Evolutionary conservation across 164 flowering plant species (phyloP).

Genomic region (Macadamia integrifolia): DNA sequence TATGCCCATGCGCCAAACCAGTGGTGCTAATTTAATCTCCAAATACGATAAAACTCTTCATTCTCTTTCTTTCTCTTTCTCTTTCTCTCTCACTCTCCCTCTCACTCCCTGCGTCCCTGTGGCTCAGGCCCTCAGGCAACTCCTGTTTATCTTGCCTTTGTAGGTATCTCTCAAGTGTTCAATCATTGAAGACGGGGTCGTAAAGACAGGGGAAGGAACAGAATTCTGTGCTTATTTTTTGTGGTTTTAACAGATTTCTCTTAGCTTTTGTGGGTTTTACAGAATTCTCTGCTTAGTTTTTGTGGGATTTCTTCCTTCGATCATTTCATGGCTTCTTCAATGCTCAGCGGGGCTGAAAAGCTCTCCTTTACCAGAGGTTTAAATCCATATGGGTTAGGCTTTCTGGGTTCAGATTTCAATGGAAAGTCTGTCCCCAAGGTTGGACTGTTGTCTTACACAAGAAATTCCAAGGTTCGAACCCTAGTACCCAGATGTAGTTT

Average conservation of each 20-base stretch:
- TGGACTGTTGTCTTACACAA: slow-evolving; percentile 26
- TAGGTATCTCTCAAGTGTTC: too few relatives aligned
- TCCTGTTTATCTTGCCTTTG: too few relatives aligned
- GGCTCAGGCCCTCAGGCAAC: not conserved
- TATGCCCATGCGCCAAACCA: too few relatives aligned
- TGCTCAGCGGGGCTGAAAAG: slow-evolving; percentile 56
- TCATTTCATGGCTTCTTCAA: slow-evolving; percentile 47
- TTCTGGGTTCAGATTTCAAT: slow-evolving; percentile 37
- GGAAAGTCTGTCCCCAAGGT: slow-evolving; percentile 30
- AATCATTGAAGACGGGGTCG: too few relatives aligned
- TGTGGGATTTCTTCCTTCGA: slow-evolving; percentile 13
- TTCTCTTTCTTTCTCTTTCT: too few relatives aligned
- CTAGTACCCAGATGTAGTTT: slow-evolving; percentile 34
- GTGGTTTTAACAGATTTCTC: slow-evolving; percentile 8
- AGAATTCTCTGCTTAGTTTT: not conserved
- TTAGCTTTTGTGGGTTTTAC: slow-evolving; percentile 13
- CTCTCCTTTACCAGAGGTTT: slow-evolving; percentile 28
- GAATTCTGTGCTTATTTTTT: slow-evolving; percentile 1
- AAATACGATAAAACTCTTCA: too few relatives aligned
- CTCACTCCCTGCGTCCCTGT: not conserved
- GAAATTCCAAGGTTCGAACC: slow-evolving; percentile 14
- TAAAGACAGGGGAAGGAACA: too few relatives aligned
- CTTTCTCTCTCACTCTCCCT: not conserved
- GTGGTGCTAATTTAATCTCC: too few relatives aligned
- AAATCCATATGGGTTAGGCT: slow-evolving; percentile 35